A percentile compares a stretch with the other conserved stretches of the same genome.
Evolutionary conservation across 2,329 filamentous ascomycete genomes (phyloP).

Genomic region (Thielaviopsis populi): DNA sequence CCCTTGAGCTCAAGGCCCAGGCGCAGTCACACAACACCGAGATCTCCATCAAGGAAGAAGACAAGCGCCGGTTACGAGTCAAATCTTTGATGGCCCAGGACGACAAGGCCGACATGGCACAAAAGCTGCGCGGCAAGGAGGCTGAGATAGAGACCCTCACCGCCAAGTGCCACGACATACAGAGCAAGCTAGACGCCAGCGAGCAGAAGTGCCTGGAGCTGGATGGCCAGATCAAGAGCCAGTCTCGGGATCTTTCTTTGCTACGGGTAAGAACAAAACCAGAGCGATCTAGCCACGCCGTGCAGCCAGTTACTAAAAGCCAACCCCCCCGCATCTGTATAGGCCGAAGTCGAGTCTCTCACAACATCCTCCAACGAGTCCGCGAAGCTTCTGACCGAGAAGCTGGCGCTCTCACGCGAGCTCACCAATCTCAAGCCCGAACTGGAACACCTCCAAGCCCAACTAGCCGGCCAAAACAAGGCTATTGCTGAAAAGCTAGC

Average conservation of each 20-base stretch:
- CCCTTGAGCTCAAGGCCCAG: conserved; percentile 43
- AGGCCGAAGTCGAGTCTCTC: conserved; percentile 59
- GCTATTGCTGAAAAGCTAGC: conserved; percentile 65
- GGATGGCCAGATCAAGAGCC: conserved; percentile 34
- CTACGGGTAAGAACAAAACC: conserved; percentile 28
- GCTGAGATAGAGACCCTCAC: conserved; percentile 38
- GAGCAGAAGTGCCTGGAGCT: conserved; percentile 31
- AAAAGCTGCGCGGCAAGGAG: conserved; percentile 45
- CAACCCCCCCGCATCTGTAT: not conserved
- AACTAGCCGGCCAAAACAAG: conserved; percentile 46
- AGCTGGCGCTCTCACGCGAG: conserved; percentile 38
- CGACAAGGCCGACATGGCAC: conserved; percentile 54
- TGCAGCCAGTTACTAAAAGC: not conserved
- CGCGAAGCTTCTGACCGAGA: conserved; percentile 49
- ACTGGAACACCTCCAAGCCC: conserved; percentile 39
- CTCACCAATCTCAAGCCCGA: conserved; percentile 39
- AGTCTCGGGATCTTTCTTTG: conserved; percentile 33
- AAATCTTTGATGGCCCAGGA: conserved; percentile 57
- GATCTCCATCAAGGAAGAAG: conserved; percentile 59
- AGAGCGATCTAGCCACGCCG: not conserved
- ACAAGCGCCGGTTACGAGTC: conserved; percentile 52
- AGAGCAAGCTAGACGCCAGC: conserved; percentile 30
- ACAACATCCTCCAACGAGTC: conserved; percentile 53
- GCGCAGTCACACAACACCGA: conserved; percentile 53
- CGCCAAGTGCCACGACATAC: conserved; percentile 28